Base-by-base conservation (phyloP, 2,329 filamentous ascomycete genomes). In the Cryphonectria parasitica region DNA sequence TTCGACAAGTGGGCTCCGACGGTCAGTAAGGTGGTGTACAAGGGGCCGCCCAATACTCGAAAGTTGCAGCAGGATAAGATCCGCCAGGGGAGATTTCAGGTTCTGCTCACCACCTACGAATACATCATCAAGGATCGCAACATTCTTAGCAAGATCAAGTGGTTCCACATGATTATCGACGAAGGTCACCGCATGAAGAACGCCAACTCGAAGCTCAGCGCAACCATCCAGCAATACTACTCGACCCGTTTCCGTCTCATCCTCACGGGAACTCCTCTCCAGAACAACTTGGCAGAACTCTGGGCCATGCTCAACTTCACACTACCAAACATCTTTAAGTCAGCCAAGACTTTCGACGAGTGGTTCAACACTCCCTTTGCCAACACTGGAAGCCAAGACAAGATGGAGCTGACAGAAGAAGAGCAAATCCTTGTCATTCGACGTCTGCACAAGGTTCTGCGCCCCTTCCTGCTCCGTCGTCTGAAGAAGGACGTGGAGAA, bases 161-260 rank as follows among this genome's bases (percentile, higher is more conserved):
- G 96, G 96, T 92, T 98, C 77, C 96, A 99, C 83, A 98, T 99
- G 96, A 98, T 99, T 77, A 96, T 99, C 75, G 96, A 99, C 77
- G 96, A 99, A 85, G 96, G 96, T 83, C 96, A 99, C 82, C 94
- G 96, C 80, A 99, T 99, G 96, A 99, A 99, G 88, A 99, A 99
- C 82, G 88, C 93, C 41, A 91, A 96, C 76, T 99, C 96, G 13
- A 99, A 99, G 83, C 87, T 99, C 76, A 98, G 94, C 81, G 94
- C 91, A 75, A 98, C 96, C 5, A 93, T 99, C 74, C 95, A 95
- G 52, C 90, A 94, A 73, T 98, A 98, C 85, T 99, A 99, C 83
- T 91, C 88, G 77, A 98, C 95, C 41, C 91, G 95, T 19, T 99
- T 96, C 85, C 93, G 96, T 76, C 89, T 99, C 70, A 99, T 99